Base-by-base conservation (phyloP, 2,329 filamentous ascomycete species). In the Amphichorda felina region DNA sequence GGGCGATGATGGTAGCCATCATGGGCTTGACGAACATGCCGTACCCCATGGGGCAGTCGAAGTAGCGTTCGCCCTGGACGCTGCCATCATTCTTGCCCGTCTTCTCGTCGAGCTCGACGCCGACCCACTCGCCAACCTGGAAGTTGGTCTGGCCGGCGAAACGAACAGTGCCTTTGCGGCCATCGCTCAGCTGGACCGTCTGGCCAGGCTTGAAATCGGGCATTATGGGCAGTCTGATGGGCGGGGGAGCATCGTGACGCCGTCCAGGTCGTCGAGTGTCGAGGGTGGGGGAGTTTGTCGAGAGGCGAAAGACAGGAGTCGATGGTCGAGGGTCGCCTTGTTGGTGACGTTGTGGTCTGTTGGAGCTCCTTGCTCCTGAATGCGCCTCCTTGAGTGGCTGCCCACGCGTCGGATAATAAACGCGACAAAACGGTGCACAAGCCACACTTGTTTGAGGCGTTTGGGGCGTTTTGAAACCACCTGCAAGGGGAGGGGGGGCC, bases 81-180 rank as follows among this genome's bases (percentile, higher is more conserved):
- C 82, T 81, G 44, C 89, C 89, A 68, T 96, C 86, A 49, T 96
- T 96, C 65, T 96, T 96, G 22, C 91, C 89, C 15, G 72, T 75
- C 36, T 79, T 67, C 32, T 85, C 81, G 35, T 86, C 77, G 38
- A 96, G 73, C 63, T 94, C 88, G 40, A 96, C 74, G 43, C 89
- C 89, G 40, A 95, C 68, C 86, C 88, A 96, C 41, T 83, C 77
- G 42, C 88, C 89, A 5, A 70, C 64, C 39, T 86, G 78, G 59
- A 96, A 94, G 47, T 73, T 65, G 26, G 89, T 86, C 37, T 71
- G 64, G 49, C 91, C 91, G 41, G 85, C 66, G 59, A 84, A 98
- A 48, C 84, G 84, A 44, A 98, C 73, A 40, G 73, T 72, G 46
- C 75, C 91, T 47, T 72, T 72, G 47, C 82, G 79, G 50, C 82